phyloP scores from a whole-genome alignment of 2,329 filamentous ascomycete genomes.

The Talaromyces sp. region DNA sequence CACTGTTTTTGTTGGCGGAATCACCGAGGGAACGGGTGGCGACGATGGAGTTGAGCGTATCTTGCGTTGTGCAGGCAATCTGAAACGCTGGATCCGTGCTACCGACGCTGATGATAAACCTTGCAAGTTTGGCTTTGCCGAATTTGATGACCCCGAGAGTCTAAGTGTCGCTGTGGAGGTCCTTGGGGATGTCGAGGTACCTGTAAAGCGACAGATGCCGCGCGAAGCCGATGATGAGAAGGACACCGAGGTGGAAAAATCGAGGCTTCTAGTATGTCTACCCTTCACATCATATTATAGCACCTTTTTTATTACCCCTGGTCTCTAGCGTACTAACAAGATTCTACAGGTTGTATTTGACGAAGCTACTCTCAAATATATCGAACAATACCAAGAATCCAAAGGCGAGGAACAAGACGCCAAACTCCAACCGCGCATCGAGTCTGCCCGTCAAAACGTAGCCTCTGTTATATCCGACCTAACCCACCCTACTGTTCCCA shows the following conservation, averaged over 20 bases:
- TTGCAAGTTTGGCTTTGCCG: slow-evolving; percentile 88
- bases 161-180: slow-evolving; percentile 80
- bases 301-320: not conserved
- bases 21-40: slow-evolving; percentile 71
- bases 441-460: slow-evolving; percentile 64
- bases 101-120: slow-evolving; percentile 75
- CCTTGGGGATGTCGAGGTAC: slow-evolving; percentile 75
- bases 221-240: slow-evolving; percentile 39
- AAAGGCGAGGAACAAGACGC: slow-evolving; percentile 60
- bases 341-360: slow-evolving; percentile 62
- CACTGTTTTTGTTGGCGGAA: slow-evolving; percentile 83
- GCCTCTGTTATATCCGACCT: slow-evolving; percentile 65
- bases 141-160: slow-evolving; percentile 88
- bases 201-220: slow-evolving; percentile 66
- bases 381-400: slow-evolving; percentile 72
- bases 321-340: not conserved
- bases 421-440: slow-evolving; percentile 62
- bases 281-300: not conserved
- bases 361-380: slow-evolving; percentile 73
- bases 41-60: slow-evolving; percentile 78
- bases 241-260: slow-evolving; percentile 58
- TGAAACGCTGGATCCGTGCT: slow-evolving; percentile 81
- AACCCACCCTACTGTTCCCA: slow-evolving; percentile 59
- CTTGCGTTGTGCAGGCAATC: slow-evolving; percentile 67
- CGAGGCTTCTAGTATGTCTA: slow-evolving; percentile 58